A percentile compares a stretch with the other conserved stretches of the same genome.
Evolutionary conservation across 257 asterid species (phyloP).

Genomic region (Jasminum sambac): DNA sequence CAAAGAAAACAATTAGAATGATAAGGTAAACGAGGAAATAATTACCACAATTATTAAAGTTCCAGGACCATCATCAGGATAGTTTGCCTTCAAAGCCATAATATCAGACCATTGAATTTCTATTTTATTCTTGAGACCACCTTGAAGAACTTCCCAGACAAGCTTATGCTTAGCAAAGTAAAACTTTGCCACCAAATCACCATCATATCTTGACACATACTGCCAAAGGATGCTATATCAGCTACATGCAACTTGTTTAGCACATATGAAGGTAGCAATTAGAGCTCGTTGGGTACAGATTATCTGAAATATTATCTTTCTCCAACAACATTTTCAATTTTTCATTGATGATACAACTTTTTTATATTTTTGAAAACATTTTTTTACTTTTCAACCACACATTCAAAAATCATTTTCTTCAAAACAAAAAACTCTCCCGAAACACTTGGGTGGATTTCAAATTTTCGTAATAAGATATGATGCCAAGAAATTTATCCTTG

Average conservation of each 20-base stretch:
- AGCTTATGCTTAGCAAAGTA: slow-evolving; percentile 90
- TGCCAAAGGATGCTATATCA: slow-evolving; percentile 41
- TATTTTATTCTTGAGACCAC: slow-evolving; percentile 83
- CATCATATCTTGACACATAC: slow-evolving; percentile 77
- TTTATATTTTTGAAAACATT: no score
- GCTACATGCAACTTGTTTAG: slow-evolving; percentile 18
- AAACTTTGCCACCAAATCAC: slow-evolving; percentile 94
- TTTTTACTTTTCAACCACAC: no score
- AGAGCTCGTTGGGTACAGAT: background rate
- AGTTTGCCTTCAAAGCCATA: slow-evolving; percentile 61
- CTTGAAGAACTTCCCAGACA: slow-evolving; percentile 94
- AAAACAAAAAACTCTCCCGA: no score
- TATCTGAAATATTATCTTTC: no score
- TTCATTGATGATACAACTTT: no score
- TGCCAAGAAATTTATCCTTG: background rate
- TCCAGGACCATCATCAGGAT: slow-evolving; percentile 64
- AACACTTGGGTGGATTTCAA: background rate
- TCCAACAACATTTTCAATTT: no score
- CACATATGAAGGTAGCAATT: background rate
- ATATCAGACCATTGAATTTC: slow-evolving; percentile 94
- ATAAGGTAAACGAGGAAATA: background rate
- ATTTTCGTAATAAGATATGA: background rate
- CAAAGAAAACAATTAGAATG: background rate
- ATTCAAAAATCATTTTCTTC: no score
- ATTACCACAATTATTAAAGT: slow-evolving; percentile 72